Conservation (phyloP, 306 rosid genomes). For the Begonia masoniana region DNA sequence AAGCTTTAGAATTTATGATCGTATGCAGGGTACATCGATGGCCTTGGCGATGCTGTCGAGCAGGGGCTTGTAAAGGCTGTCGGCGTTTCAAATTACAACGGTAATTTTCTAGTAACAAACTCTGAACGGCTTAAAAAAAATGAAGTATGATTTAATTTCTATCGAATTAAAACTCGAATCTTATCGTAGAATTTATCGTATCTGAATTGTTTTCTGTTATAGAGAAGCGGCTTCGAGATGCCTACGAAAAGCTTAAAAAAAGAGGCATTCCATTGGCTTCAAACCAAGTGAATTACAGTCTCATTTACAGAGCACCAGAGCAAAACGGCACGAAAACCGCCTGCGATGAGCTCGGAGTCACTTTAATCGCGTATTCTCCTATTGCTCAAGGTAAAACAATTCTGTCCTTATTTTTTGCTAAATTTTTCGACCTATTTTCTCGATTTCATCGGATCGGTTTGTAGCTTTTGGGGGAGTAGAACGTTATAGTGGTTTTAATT, state of each 20-base stretch:
- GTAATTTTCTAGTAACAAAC: constrained; percentile 18
- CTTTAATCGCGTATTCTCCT: constrained; percentile 89
- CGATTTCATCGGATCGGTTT: not conserved
- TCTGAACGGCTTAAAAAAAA: not conserved
- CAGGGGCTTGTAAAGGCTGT: constrained; percentile 96
- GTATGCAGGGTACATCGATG: constrained; percentile 75
- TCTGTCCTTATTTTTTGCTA: not conserved
- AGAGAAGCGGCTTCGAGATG: constrained; percentile 71
- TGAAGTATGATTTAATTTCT: not conserved
- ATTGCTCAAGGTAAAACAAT: constrained; percentile 68
- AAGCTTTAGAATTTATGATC: no score
- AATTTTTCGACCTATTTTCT: not conserved
- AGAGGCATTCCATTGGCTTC: constrained; percentile 91
- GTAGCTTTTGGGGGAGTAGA: no score
- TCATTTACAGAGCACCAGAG: constrained; percentile 72
- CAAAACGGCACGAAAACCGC: constrained; percentile 74
- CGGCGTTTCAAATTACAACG: constrained; percentile 87
- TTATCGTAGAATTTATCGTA: not conserved
- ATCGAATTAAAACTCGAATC: not conserved
- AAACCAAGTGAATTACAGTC: constrained; percentile 94
- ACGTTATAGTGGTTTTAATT: constrained; percentile 1
- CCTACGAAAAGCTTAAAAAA: constrained; percentile 47
- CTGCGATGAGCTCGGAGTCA: constrained; percentile 86
- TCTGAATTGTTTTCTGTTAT: constrained; percentile 1
- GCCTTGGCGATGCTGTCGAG: constrained; percentile 94